Percentiles rank a stretch among this genome's conserved stretches.
These are phyloP conservation scores for Podospora tetraspora DNA, from an alignment of 495 filamentous ascomycete genomes.

Conservation along the genomic window DNA sequence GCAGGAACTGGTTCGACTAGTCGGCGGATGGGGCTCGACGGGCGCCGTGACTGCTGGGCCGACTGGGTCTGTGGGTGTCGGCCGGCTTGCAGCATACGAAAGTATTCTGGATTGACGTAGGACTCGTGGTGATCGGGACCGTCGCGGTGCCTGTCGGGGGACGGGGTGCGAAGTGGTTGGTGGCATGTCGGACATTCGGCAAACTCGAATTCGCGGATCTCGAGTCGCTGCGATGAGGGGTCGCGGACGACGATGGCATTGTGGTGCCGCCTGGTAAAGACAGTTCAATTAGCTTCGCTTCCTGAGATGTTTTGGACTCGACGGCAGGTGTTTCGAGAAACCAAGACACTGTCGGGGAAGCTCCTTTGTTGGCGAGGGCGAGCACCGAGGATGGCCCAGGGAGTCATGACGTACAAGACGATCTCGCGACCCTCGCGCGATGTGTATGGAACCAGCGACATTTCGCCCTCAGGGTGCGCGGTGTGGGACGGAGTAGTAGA, in stretches of 20 bases:
- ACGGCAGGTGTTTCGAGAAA: neutral
- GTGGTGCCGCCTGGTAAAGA: slow-evolving; percentile 68
- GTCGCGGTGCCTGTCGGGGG: slow-evolving; percentile 46
- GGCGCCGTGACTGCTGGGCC: slow-evolving; percentile 26
- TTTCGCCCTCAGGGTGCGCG: slow-evolving; percentile 21
- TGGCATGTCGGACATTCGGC: slow-evolving; percentile 84
- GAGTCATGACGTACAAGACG: slow-evolving; percentile 50
- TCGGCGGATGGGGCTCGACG: slow-evolving; percentile 46
- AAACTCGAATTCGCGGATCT: slow-evolving; percentile 61
- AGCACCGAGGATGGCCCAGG: too few relatives aligned
- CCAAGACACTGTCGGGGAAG: neutral
- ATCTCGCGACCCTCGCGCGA: slow-evolving; percentile 57
- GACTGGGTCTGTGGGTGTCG: slow-evolving; percentile 19
- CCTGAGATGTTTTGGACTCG: neutral
- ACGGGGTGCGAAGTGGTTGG: slow-evolving; percentile 59
- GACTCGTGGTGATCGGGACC: slow-evolving; percentile 46
- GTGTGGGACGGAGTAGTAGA: neutral
- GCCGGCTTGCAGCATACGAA: slow-evolving; percentile 74
- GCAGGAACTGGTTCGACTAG: slow-evolving; percentile 38
- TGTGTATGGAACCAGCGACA: slow-evolving; percentile 63
- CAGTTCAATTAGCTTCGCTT: neutral
- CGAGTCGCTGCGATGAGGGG: slow-evolving; percentile 75
- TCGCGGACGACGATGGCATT: slow-evolving; percentile 90
- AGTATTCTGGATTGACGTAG: slow-evolving; percentile 87
- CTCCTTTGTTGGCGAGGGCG: neutral